Conservation (phyloP, 176 grass and related monocot species). For the Rhipidocladum racemiflorum region DNA sequence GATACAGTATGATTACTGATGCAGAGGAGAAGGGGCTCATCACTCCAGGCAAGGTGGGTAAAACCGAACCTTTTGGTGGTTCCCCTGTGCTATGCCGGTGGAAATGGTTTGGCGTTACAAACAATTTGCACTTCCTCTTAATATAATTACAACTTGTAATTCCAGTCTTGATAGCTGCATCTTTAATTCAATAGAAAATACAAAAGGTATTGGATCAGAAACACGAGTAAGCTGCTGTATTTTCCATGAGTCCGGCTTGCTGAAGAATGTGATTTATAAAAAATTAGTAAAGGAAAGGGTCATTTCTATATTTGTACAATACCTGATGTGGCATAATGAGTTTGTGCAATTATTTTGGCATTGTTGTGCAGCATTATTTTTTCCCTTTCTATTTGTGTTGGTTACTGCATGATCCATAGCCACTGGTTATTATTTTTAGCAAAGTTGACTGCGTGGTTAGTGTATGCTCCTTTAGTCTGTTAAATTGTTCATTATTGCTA, state of each 20-base stretch:
- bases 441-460: neutral
- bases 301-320: neutral
- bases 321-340: neutral
- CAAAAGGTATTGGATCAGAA: neutral
- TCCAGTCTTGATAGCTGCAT: neutral
- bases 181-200: neutral
- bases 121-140: neutral
- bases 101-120: neutral
- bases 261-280: neutral
- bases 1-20: conserved; percentile 87
- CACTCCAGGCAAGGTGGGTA: conserved; percentile 54
- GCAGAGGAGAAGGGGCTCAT: conserved; percentile 72
- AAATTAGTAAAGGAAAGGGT: neutral
- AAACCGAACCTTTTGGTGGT: neutral
- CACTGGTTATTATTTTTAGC: neutral
- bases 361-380: neutral
- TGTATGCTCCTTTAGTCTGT: neutral
- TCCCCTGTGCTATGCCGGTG: neutral
- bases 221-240: neutral
- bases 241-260: neutral
- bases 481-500: neutral
- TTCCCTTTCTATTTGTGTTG: neutral
- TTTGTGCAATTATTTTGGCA: neutral
- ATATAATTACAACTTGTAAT: neutral
- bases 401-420: neutral